These are phyloP conservation scores for Gillenia trifoliata DNA, from an alignment of 306 rosid species.

Conservation along the genomic window DNA sequence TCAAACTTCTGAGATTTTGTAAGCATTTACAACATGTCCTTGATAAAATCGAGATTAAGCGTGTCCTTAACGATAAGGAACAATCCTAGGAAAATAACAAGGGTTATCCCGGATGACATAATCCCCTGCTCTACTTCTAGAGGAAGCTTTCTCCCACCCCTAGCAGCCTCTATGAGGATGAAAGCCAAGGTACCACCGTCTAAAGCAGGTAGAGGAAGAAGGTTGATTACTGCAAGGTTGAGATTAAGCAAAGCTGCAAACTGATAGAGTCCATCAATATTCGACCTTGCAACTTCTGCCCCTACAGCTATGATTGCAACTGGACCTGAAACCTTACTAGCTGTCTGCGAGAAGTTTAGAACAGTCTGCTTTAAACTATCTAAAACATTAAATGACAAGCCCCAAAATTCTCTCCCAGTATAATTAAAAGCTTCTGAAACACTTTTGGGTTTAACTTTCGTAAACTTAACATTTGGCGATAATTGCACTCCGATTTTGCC, in stretches of 20 bases:
- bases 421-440: constrained; percentile 48
- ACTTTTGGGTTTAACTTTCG: constrained; percentile 52
- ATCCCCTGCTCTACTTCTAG: constrained; percentile 86
- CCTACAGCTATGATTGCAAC: constrained; percentile 94
- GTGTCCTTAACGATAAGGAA: constrained; percentile 85
- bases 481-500: constrained; percentile 96
- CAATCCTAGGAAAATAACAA: constrained; percentile 75
- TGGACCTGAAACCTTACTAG: constrained; percentile 91
- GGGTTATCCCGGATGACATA: constrained; percentile 84
- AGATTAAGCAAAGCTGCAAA: constrained; percentile 85
- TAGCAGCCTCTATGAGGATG: constrained; percentile 78
- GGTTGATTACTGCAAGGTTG: constrained; percentile 85
- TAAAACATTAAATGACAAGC: constrained; percentile 59
- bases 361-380: constrained; percentile 80
- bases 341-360: constrained; percentile 77
- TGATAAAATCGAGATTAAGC: constrained; percentile 79
- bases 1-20: constrained; percentile 10
- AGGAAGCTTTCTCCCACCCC: constrained; percentile 94
- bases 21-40: constrained; percentile 59
- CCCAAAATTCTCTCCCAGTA: constrained; percentile 72
- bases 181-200: constrained; percentile 90
- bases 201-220: constrained; percentile 85
- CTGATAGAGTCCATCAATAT: constrained; percentile 76
- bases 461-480: constrained; percentile 72
- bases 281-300: constrained; percentile 89